Evolutionary conservation across 2,329 filamentous ascomycete genomes (phyloP), one percentile per base, ranked within the genome.

Genomic region (Cercospora citrullina): DNA sequence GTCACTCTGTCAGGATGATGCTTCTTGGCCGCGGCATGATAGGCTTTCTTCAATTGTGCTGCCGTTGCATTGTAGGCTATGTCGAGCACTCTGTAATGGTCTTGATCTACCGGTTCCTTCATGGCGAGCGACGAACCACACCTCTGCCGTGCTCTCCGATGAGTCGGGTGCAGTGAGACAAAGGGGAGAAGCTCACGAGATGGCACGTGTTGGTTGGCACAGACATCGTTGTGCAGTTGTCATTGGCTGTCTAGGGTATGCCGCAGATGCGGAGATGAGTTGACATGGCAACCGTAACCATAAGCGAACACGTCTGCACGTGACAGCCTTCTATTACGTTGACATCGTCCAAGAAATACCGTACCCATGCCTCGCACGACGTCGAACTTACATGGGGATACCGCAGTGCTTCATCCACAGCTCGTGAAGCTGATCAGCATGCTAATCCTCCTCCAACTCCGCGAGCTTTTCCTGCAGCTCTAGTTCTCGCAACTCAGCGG

Each of bases 21-120:
- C 53, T 63, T 63, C 33, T 58, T 59, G 23, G 60, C 65, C 36
- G 60, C 59, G 26, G 51, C 33, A 62, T 60, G 33, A 28, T 63
- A 67, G 16, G 65, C 60, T 28, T 48, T 31, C 28, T 63, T 58
- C 48, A 67, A 28, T 16, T 63, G 60, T 33, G 65, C 10, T 14
- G 5, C 28, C 1, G 30, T 63, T 9, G 65, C 65, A 16, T 26
- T 59, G 9, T 23, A 33, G 21, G 45, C 33, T 26, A 67, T 7
- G 18, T 59, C 65, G 31, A 67, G 65, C 16, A 28, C 23, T 39
- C 60, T 67, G 33, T 67, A 67, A 31, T 67, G 59, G 53, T 67
- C 65, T 51, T 57, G 65, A 26, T 63, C 33, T 21, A 26, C 36
- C 12, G 65, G 65, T 51, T 63, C 51, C 21, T 57, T 60, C 64